Evolutionary conservation across 805 yeast genomes (phyloP), one percentile per base, ranked within the genome.

Genomic region (Spathaspora sp.): DNA sequence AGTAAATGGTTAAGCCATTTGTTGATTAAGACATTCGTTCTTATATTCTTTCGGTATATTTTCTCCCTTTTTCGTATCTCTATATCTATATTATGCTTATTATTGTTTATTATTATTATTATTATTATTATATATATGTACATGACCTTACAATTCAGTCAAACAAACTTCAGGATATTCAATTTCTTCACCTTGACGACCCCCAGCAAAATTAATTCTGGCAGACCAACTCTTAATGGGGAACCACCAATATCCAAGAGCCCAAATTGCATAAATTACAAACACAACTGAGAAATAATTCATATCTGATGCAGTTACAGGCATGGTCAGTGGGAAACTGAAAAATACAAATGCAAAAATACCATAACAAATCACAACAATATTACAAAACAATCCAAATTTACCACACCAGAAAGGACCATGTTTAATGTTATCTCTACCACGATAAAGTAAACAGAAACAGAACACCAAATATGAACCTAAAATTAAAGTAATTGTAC

Each of bases 241-340:
- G 66, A 72, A 73, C 60, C 62, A 73, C 77, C 77, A 73, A 61
- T 72, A 73, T 14, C 58, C 73, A 55, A 72, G 54, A 10, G 72
- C 62, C 62, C 67, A 68, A 23, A 68, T 53, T 17, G 69, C 55
- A 57, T 70, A 72, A 38, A 51, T 48, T 18, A 68, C 79, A 52
- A 78, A 69, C 17, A 81, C 87, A 8, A 78, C 87, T 31, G 79
- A 65, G 14, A 84, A 83, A 57, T 86, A 86, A 63, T 86, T 86
- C 91, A 86, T 86, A 55, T 77, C 75, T 42, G 80, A 78, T 35
- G 75, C 77, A 2, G 75, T 72, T 2, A 77, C 90, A 1, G 91
- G 92, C 78, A 81, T 73, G 10, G 69, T 70, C 23, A 81, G 47
- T 47, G 77, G 77, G 59, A 72, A 71, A 23, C 75, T 69, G 58